Evolutionary conservation across 257 asterid species (phyloP).

Genomic region (Lycium barbarum): DNA sequence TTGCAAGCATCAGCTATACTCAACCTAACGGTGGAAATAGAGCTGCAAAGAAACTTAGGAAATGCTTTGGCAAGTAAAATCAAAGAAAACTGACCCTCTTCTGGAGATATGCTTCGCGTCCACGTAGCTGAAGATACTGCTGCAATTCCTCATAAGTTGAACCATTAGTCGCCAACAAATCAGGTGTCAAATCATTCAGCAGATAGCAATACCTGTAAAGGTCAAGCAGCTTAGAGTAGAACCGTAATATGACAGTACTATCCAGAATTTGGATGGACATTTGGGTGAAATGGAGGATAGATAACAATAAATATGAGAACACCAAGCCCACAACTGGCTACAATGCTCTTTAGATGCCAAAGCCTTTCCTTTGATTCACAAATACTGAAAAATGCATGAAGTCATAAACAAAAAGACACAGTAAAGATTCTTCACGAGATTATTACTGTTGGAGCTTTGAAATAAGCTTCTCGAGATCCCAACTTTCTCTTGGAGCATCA

Average conservation of each 20-base stretch:
- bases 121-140: constrained; percentile 53
- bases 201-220: constrained; percentile 51
- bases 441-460: constrained; percentile 91
- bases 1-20: constrained; percentile 22
- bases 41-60: not conserved
- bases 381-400: not conserved
- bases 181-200: constrained; percentile 49
- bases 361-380: not conserved
- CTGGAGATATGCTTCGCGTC: constrained; percentile 82
- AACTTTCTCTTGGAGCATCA: constrained; percentile 88
- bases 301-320: not conserved
- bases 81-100: constrained; percentile 69
- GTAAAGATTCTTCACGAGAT: not conserved
- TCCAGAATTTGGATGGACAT: not conserved
- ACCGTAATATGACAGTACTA: not conserved
- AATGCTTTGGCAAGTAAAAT: constrained; percentile 26
- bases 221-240: not conserved
- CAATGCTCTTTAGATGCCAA: not conserved
- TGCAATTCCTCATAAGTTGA: constrained; percentile 45
- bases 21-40: not conserved
- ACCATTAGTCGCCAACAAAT: constrained; percentile 39
- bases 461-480: constrained; percentile 91
- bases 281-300: not conserved
- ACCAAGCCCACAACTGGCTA: not conserved
- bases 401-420: not conserved